These are phyloP conservation scores for Tetracladium marchalianum DNA, from an alignment of 495 filamentous ascomycete species.

Conservation along the genomic window DNA sequence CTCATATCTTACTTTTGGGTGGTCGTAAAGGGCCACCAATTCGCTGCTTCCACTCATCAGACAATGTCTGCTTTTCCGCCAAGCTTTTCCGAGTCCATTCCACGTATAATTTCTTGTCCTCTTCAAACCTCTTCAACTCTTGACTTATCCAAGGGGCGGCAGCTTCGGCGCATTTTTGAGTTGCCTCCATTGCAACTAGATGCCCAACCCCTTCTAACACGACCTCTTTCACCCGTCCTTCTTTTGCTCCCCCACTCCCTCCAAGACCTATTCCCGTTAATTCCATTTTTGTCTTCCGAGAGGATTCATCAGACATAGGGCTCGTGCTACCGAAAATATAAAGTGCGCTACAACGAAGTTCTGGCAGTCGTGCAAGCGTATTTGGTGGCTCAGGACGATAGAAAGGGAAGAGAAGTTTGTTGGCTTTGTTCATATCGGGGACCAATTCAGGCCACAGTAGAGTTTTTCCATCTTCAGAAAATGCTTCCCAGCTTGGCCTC, in stretches of 20 bases:
- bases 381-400: slow-evolving; percentile 62
- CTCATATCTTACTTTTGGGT: slow-evolving; percentile 12
- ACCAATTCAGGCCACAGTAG: slow-evolving; percentile 17
- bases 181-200: slow-evolving; percentile 74
- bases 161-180: slow-evolving; percentile 51
- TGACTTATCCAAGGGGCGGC: slow-evolving; percentile 50
- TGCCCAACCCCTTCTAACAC: slow-evolving; percentile 63
- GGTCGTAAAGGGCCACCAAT: slow-evolving; percentile 6
- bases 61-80: slow-evolving; percentile 48
- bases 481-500: slow-evolving; percentile 41
- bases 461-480: slow-evolving; percentile 22
- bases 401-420: slow-evolving; percentile 44
- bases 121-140: slow-evolving; percentile 54
- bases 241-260: slow-evolving; percentile 54
- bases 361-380: slow-evolving; percentile 54
- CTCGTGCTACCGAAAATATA: slow-evolving; percentile 70
- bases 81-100: slow-evolving; percentile 38
- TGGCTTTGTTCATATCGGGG: slow-evolving; percentile 13
- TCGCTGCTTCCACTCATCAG: slow-evolving; percentile 39
- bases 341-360: slow-evolving; percentile 67
- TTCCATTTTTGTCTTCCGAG: slow-evolving; percentile 47
- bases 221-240: slow-evolving; percentile 62
- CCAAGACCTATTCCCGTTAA: slow-evolving; percentile 53
- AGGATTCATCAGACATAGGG: slow-evolving; percentile 44
- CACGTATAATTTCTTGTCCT: slow-evolving; percentile 50